These are phyloP conservation scores for Apiospora saccharicola DNA, from an alignment of 2,329 filamentous ascomycete genomes.

Conservation along the genomic window DNA sequence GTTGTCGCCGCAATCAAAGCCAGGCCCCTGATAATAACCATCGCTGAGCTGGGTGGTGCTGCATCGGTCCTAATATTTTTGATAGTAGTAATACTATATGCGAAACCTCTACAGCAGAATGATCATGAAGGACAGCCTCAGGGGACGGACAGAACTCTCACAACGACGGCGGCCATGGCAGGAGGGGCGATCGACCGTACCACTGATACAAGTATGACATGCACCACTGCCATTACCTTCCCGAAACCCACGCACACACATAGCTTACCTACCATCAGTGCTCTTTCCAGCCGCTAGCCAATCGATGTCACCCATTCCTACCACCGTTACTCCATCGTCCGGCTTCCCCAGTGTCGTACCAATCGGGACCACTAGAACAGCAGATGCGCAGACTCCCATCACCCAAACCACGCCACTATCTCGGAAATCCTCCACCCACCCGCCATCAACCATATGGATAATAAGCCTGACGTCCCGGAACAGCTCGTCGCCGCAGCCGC, in stretches of 20 bases:
- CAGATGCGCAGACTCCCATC: too few relatives aligned
- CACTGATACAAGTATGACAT: not conserved
- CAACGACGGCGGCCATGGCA: not conserved
- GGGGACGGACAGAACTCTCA: not conserved
- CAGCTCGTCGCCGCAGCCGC: too few relatives aligned
- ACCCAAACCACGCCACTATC: not conserved
- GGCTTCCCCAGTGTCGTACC: not conserved
- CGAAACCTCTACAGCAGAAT: too few relatives aligned
- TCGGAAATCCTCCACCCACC: not conserved
- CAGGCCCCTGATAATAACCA: not conserved
- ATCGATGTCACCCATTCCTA: not conserved
- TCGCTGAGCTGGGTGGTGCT: not conserved
- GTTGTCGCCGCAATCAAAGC: not conserved
- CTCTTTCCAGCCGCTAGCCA: not conserved
- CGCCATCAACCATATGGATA: too few relatives aligned
- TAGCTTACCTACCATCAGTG: not conserved
- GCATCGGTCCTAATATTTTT: not conserved
- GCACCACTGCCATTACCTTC: not conserved
- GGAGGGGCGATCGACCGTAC: not conserved
- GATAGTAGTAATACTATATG: not conserved
- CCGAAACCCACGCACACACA: not conserved
- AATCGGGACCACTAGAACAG: not conserved
- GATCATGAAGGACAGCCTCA: not conserved
- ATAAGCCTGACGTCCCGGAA: too few relatives aligned
- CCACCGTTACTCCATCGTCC: not conserved